Percentiles rank a stretch among this genome's conserved stretches.
Conservation (phyloP, 345 rosid genomes). For the Litchi chinensis region DNA sequence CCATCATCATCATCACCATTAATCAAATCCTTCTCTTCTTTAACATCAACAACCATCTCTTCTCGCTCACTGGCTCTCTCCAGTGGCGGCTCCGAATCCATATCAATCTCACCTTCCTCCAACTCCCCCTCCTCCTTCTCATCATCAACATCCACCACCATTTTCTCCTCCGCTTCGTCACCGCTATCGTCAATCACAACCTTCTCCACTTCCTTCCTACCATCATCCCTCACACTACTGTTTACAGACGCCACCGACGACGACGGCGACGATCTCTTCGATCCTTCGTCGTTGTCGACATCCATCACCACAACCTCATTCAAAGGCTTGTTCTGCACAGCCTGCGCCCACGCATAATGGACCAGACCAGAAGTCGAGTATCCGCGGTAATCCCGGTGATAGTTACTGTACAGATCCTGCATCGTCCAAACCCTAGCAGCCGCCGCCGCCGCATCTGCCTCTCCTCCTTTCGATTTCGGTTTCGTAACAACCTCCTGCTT, state of each 20-base stretch:
- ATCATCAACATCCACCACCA: constrained; percentile 1
- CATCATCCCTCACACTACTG: constrained; percentile 11
- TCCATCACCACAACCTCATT: constrained; percentile 56
- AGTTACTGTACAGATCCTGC: constrained; percentile 61
- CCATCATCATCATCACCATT: constrained; percentile 35
- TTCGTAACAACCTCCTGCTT: constrained; percentile 39
- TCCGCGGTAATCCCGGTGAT: constrained; percentile 54
- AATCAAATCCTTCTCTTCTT: constrained; percentile 30
- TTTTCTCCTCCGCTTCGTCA: constrained; percentile 45
- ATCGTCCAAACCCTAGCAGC: constrained; percentile 80
- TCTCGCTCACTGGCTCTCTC: constrained; percentile 26
- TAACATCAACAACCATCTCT: constrained; percentile 35
- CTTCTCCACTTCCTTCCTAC: constrained; percentile 28
- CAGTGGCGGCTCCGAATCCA: constrained; percentile 49
- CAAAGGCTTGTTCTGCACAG: constrained; percentile 86
- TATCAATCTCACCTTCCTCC: constrained; percentile 98
- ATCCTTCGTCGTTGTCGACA: constrained; percentile 47
- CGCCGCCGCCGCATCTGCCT: constrained; percentile 2
- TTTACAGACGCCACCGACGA: constrained; percentile 47
- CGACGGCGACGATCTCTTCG: constrained; percentile 39
- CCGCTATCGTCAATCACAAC: constrained; percentile 64
- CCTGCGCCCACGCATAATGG: constrained; percentile 96
- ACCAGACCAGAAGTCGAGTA: constrained; percentile 57
- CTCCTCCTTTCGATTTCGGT: constrained; percentile 35
- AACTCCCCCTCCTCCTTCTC: constrained; percentile 94